Percentiles rank a stretch among this genome's conserved stretches.
These are phyloP conservation scores for Colletotrichum truncatum DNA, from an alignment of 2,329 filamentous ascomycete genomes.

Conservation along the genomic window DNA sequence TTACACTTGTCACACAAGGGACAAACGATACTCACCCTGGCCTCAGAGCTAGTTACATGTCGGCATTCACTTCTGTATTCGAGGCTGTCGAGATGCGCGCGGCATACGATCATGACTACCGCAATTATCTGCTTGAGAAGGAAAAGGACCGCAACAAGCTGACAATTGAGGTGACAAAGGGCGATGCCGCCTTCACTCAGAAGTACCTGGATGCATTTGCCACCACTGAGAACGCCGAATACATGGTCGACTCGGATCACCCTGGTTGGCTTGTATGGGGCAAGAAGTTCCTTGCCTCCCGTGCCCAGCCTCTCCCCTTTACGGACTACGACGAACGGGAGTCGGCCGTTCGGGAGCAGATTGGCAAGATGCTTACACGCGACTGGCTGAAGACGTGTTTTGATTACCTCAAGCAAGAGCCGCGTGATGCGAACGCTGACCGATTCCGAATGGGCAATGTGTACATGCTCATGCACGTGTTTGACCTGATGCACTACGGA, in stretches of 20 bases:
- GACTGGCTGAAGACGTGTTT: slow-evolving; percentile 92
- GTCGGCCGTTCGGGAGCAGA: slow-evolving; percentile 75
- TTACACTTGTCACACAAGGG: slow-evolving; percentile 83
- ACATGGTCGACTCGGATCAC: slow-evolving; percentile 91
- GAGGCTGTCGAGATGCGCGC: slow-evolving; percentile 89
- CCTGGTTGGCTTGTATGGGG: slow-evolving; percentile 98
- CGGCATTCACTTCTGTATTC: slow-evolving; percentile 80
- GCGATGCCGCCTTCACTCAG: slow-evolving; percentile 81
- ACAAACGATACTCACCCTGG: slow-evolving; percentile 92
- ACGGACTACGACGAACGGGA: slow-evolving; percentile 84
- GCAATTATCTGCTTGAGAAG: slow-evolving; percentile 84
- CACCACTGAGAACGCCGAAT: slow-evolving; percentile 76
- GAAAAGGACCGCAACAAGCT: slow-evolving; percentile 83
- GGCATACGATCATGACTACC: slow-evolving; percentile 85
- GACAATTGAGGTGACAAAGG: slow-evolving; percentile 75
- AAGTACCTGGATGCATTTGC: slow-evolving; percentile 83
- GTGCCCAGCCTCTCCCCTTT: slow-evolving; percentile 74
- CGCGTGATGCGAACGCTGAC: slow-evolving; percentile 81
- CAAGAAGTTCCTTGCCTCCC: slow-evolving; percentile 83
- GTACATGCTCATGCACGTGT: slow-evolving; percentile 86
- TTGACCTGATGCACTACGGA: slow-evolving; percentile 87
- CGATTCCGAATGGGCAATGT: slow-evolving; percentile 90
- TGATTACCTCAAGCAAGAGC: slow-evolving; percentile 94
- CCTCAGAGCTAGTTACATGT: slow-evolving; percentile 81
- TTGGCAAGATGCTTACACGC: slow-evolving; percentile 81